Percentiles rank a stretch among this genome's conserved stretches.
Conservation (phyloP, 2,329 filamentous ascomycete species). For the Drechslerella dactyloides region DNA sequence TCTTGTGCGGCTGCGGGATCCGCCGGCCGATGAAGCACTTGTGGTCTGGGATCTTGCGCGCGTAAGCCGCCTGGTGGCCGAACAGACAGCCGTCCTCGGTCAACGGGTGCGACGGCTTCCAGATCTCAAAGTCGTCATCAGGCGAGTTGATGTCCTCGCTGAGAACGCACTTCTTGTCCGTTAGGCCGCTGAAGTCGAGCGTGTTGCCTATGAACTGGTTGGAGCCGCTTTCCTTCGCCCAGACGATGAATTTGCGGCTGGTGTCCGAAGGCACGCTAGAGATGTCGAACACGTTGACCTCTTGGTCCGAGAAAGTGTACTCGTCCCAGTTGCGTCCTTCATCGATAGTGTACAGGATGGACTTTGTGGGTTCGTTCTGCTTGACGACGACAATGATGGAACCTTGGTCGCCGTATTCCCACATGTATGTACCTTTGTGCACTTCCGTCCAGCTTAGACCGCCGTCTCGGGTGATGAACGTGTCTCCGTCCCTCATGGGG, state of each 20-base stretch:
- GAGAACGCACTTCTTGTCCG: constrained; percentile 72
- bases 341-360: constrained; percentile 77
- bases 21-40: constrained; percentile 82
- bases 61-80: constrained; percentile 85
- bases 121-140: constrained; percentile 78
- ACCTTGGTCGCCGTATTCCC: constrained; percentile 95
- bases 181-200: constrained; percentile 84
- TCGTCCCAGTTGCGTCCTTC: constrained; percentile 80
- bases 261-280: constrained; percentile 88
- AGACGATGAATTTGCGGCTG: constrained; percentile 88
- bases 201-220: constrained; percentile 74
- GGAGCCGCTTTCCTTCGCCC: constrained; percentile 70
- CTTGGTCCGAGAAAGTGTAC: constrained; percentile 70
- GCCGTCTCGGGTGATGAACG: constrained; percentile 89
- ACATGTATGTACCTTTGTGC: constrained; percentile 86
- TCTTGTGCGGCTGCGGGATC: constrained; percentile 73
- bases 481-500: constrained; percentile 75
- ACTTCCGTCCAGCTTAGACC: constrained; percentile 85
- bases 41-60: constrained; percentile 81
- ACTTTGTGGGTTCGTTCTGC: constrained; percentile 70
- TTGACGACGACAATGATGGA: constrained; percentile 88
- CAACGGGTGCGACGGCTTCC: constrained; percentile 83
- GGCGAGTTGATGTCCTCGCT: constrained; percentile 61
- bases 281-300: constrained; percentile 77
- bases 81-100: constrained; percentile 84